These are phyloP conservation scores for Rhododendron vialii DNA, from an alignment of 148 eudicot genomes.

Conservation along the genomic window DNA sequence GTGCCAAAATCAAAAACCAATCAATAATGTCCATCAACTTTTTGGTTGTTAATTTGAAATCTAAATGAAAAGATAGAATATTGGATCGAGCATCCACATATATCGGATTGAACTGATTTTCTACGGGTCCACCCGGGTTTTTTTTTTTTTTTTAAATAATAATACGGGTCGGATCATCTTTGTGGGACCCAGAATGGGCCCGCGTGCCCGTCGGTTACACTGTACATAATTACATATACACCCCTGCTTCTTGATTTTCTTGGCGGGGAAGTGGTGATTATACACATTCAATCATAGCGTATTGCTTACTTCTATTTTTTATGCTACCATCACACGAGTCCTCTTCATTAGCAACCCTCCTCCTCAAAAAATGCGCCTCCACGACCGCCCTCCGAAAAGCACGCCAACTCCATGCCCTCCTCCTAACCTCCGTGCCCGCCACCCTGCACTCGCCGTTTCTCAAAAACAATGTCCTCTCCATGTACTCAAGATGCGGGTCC, in stretches of 20 bases:
- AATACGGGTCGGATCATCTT: too few relatives aligned
- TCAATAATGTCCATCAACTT: too few relatives aligned
- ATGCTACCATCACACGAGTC: slow-evolving; percentile 33
- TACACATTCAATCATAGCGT: neutral
- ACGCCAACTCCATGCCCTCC: slow-evolving; percentile 56
- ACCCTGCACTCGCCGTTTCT: slow-evolving; percentile 35
- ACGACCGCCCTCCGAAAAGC: slow-evolving; percentile 45
- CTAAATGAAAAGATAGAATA: too few relatives aligned
- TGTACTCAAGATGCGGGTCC: slow-evolving; percentile 68
- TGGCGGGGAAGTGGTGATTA: neutral
- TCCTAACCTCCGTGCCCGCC: slow-evolving; percentile 46
- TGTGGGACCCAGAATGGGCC: neutral
- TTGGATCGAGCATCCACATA: too few relatives aligned
- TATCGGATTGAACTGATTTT: too few relatives aligned
- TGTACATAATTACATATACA: too few relatives aligned
- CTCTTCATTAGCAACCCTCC: slow-evolving; percentile 20
- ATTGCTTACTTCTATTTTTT: neutral
- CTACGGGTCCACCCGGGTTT: accelerated
- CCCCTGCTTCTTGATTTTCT: too few relatives aligned
- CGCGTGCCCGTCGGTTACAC: too few relatives aligned
- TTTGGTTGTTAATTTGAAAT: too few relatives aligned
- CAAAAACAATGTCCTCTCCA: slow-evolving; percentile 60
- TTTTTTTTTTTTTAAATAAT: too few relatives aligned
- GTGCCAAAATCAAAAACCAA: too few relatives aligned
- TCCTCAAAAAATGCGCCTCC: slow-evolving; percentile 51